Base-by-base conservation (phyloP, 2,329 filamentous ascomycete genomes). In the Penicillium hesseltinei region DNA sequence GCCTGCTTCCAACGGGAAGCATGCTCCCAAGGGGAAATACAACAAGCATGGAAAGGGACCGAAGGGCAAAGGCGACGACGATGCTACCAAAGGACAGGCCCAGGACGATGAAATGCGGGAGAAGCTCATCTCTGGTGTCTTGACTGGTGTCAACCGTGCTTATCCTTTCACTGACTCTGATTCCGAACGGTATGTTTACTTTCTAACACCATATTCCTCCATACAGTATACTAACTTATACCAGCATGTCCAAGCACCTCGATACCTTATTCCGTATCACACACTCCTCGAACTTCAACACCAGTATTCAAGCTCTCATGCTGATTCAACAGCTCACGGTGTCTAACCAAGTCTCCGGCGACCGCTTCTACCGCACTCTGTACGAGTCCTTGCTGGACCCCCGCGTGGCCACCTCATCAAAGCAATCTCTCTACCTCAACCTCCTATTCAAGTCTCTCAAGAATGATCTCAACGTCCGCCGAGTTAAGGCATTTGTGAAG, bases 211-310 rank as follows among this genome's bases (percentile, higher is more conserved):
- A 46, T 45, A 38, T 59, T 54, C 45, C 42, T 21, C 21, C 13
- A 13, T 10, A 10, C 8, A 5, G 33, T 35, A 25, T 48, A 44
- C 47, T 53, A 17, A 39, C 29, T 33, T 62, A 17, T 45, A 65
- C 69, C 67, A 68, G 70, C 51, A 53, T 54, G 21, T 90, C 95
- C 69, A 87, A 88, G 57, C 93, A 99, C 70, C 84, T 99, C 56
- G 89, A 97, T 71, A 97, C 93, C 3, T 83, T 99, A 27, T 99
- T 97, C 82, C 88, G 87, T 67, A 94, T 99, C 68, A 96, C 94
- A 0, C 94, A 99, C 76, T 97, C 93, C 0, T 91, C 93, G 56
- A 99, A 99, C 75, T 97, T 99, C 83, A 99, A 97, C 77, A 99
- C 94, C 0, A 94, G 92, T 71, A 91, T 99, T 38, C 94, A 99